Percentiles rank a stretch among this genome's conserved stretches.
Evolutionary conservation across 306 rosid genomes (phyloP).

Genomic region (Prunus campanulata): DNA sequence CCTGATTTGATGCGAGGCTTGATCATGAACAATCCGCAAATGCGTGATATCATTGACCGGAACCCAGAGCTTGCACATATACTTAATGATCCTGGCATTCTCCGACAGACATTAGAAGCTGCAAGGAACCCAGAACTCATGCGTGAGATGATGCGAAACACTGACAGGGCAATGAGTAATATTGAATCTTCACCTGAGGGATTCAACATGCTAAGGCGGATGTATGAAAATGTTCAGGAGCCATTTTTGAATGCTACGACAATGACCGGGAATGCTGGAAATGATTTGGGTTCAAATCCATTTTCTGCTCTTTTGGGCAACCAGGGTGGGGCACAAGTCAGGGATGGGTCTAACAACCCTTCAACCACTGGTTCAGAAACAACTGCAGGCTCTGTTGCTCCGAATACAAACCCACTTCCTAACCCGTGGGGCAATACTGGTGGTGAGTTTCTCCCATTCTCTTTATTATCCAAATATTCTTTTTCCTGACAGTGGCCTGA

Average conservation of each 20-base stretch:
- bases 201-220: constrained; percentile 67
- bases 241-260: constrained; percentile 67
- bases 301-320: constrained; percentile 61
- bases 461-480: neutral
- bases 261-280: constrained; percentile 49
- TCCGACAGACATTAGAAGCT: constrained; percentile 63
- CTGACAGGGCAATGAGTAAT: constrained; percentile 71
- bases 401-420: constrained; percentile 69
- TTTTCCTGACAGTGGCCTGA: neutral
- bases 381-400: constrained; percentile 39
- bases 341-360: constrained; percentile 45
- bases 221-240: constrained; percentile 72
- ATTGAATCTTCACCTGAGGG: constrained; percentile 73
- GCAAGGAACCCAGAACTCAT: constrained; percentile 70
- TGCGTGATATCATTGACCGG: constrained; percentile 60
- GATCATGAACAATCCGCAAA: constrained; percentile 64
- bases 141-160: constrained; percentile 76
- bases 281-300: constrained; percentile 46
- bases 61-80: constrained; percentile 64
- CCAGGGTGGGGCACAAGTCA: constrained; percentile 46
- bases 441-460: constrained; percentile 16
- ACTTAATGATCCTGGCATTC: constrained; percentile 60
- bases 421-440: constrained; percentile 52
- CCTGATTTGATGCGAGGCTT: constrained; percentile 56
- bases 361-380: constrained; percentile 48